These are phyloP conservation scores for Jatropha podagrica DNA, from an alignment of 441 rosid genomes.

Conservation along the genomic window DNA sequence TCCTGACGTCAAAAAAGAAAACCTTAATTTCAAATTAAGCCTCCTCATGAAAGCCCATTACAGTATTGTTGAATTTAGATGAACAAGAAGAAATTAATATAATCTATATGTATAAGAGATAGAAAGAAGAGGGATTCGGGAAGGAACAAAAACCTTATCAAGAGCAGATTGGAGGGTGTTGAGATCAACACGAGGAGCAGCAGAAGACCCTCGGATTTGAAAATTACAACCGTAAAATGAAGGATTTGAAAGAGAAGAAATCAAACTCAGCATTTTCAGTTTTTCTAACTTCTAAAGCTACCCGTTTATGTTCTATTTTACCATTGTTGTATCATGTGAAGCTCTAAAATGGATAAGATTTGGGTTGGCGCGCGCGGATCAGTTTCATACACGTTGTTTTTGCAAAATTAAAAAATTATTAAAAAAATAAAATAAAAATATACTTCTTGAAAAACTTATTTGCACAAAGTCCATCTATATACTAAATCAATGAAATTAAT, in stretches of 20 bases:
- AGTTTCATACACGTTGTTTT: slow-evolving; percentile 10
- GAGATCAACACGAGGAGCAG: slow-evolving; percentile 19
- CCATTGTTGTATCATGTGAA: background rate
- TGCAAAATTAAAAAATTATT: background rate
- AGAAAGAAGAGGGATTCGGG: background rate
- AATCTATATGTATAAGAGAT: background rate
- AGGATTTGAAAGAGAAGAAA: slow-evolving; percentile 10
- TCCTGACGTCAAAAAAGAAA: background rate
- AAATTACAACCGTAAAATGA: background rate
- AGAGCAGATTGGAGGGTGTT: slow-evolving; percentile 28
- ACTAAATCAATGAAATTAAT: no score
- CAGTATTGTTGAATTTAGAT: background rate
- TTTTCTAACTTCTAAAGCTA: background rate
- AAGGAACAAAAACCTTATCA: slow-evolving; percentile 12
- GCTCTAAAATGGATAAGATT: background rate
- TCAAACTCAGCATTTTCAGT: slow-evolving; percentile 12
- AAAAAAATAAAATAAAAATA: no score
- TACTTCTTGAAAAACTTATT: no score
- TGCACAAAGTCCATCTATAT: no score
- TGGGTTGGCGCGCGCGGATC: slow-evolving; percentile 4
- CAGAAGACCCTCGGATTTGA: slow-evolving; percentile 21
- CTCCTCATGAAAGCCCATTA: background rate
- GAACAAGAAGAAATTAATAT: background rate
- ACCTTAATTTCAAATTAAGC: background rate
- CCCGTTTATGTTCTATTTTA: background rate